Evolutionary conservation across 768 basidiomycete species (phyloP).

Genomic region (Xerocomellus dryophilus): DNA sequence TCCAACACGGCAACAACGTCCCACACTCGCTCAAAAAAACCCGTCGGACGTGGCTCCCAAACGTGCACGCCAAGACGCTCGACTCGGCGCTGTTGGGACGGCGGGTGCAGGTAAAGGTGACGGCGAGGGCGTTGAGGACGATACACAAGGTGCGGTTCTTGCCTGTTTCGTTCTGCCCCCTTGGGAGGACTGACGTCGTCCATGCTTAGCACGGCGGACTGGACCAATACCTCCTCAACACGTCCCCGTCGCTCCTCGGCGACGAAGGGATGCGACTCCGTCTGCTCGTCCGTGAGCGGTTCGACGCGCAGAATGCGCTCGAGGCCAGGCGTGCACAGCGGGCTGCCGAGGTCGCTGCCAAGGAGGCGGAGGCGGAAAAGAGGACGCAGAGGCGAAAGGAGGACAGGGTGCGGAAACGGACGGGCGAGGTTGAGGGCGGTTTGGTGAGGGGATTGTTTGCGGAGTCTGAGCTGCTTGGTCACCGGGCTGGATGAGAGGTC

Average conservation of each 20-base stretch:
- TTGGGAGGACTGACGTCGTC: no score
- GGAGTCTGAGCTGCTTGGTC: neutral
- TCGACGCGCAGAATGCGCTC: constrained; percentile 20
- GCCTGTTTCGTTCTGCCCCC: neutral
- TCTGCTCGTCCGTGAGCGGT: constrained; percentile 34
- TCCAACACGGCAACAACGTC: constrained; percentile 83
- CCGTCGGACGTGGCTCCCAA: constrained; percentile 83
- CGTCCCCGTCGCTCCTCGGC: constrained; percentile 38
- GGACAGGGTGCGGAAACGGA: constrained; percentile 1
- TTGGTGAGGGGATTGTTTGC: constrained; percentile 23
- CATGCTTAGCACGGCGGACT: constrained; percentile 57
- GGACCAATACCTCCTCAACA: constrained; percentile 62
- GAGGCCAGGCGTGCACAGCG: constrained; percentile 20
- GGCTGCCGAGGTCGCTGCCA: constrained; percentile 20
- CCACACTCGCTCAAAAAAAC: constrained; percentile 89
- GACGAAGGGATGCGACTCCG: constrained; percentile 47
- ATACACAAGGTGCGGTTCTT: constrained; percentile 72
- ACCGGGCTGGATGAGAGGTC: no score
- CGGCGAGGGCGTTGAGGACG: constrained; percentile 72
- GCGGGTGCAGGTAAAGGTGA: constrained; percentile 63
- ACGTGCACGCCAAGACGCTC: constrained; percentile 75
- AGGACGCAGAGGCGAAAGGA: constrained; percentile 8
- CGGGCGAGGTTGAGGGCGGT: constrained; percentile 1
- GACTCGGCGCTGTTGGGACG: constrained; percentile 62
- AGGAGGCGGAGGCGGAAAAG: constrained; percentile 4